A percentile compares a stretch with the other conserved stretches of the same genome.
Evolutionary conservation across 179 eudicot species (phyloP).

Genomic region (Heliamphora pulchella): DNA sequence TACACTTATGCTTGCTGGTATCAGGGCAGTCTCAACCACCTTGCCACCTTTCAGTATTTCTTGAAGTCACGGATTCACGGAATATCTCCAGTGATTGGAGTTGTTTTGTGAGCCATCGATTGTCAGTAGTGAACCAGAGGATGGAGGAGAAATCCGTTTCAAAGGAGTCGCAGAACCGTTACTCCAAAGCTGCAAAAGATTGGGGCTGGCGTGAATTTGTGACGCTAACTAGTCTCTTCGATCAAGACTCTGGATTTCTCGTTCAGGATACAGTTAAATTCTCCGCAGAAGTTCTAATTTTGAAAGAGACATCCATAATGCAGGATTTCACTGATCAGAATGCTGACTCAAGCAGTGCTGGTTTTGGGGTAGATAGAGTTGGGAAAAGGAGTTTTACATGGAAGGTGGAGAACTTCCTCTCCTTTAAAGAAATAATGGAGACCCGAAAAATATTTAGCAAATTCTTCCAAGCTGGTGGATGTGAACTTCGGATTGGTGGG

Average conservation of each 20-base stretch:
- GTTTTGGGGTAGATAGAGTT: conserved; percentile 26
- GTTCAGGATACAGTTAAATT: conserved; percentile 82
- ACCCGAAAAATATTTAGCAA: conserved; percentile 96
- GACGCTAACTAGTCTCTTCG: conserved; percentile 92
- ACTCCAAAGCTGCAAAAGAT: conserved; percentile 97
- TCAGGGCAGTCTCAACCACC: conserved; percentile 99
- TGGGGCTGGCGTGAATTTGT: conserved; percentile 99
- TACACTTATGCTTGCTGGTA: conserved; percentile 39
- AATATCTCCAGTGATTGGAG: conserved; percentile 92
- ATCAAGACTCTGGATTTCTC: conserved; percentile 96
- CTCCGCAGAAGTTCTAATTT: conserved; percentile 88
- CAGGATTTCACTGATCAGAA: conserved; percentile 61
- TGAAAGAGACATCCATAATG: conserved; percentile 77
- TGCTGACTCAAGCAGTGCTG: conserved; percentile 25
- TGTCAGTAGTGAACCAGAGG: conserved; percentile 88
- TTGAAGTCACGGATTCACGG: conserved; percentile 92
- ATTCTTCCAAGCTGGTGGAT: conserved; percentile 98
- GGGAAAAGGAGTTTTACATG: conserved; percentile 82
- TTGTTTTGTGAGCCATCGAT: conserved; percentile 95
- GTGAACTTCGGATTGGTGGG: conserved; percentile 97
- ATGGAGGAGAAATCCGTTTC: conserved; percentile 87
- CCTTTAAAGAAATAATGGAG: conserved; percentile 99
- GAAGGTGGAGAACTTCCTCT: conserved; percentile 94
- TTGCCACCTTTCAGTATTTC: conserved; percentile 95
- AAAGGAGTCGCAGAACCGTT: conserved; percentile 96